Base-by-base conservation (phyloP, 768 basidiomycete genomes). In the Polyporus arcularius region DNA sequence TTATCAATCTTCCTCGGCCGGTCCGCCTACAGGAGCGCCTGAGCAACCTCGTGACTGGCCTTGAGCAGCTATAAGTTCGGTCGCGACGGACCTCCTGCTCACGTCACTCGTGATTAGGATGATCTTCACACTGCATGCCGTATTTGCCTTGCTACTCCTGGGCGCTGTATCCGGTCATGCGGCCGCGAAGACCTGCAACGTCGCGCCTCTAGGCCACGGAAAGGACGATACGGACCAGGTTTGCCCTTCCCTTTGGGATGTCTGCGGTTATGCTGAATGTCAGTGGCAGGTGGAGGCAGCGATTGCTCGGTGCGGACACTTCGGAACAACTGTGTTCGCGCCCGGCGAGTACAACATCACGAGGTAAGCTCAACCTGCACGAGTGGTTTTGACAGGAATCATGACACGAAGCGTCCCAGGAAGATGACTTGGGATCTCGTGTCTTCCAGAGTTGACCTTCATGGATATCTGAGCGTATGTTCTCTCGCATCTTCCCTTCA, bases 391-490 rank as follows among this genome's bases (percentile, higher is more conserved):
- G 10, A 28, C 14, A 14, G 4, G 4, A 7, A 38, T 41, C 14
- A 55, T 1, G 12, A n/a, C 26, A 28, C 26, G 7, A 18, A 26
- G 21, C 21, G 2, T 26, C 21, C 10, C 15, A 82, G 82, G 69
- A 84, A 83, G 62, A 81, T 85, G 82, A 80, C 75, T 0, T 85
- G 83, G 83, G 70, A 84, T 60, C 73, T 85, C 16, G 70, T 73
- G 5, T 73, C 72, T 3, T 73, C 80, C 1, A 75, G 61, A 16
- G 79, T 83, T 4, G 78, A 83, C 62, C 68, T 83, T n/a, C 65
- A 70, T 26, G 61, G 82, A 1, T 76, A 74, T 58, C 71, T 83
- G 10, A 81, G 74, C 54, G 82, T 82, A 40, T 64, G 74, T 64
- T 38, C 43, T 6, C 11, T 9, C 38, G 15, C 5, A 5, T 21